phyloP scores from a whole-genome alignment of 2,329 filamentous ascomycete genomes.

The Apiospora malaysiana region DNA sequence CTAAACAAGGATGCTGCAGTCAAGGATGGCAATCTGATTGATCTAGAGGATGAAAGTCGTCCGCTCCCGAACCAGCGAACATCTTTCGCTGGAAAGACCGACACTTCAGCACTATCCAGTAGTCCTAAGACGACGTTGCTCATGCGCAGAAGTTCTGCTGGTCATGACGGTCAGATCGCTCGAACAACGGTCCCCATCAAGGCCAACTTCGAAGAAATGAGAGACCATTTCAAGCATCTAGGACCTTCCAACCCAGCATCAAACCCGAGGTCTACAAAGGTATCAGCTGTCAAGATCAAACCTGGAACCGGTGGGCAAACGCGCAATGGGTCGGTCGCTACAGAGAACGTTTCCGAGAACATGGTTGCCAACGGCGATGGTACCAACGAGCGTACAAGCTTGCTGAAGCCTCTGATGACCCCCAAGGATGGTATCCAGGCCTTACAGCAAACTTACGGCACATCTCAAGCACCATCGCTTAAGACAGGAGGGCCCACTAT shows the following conservation, averaged over 20 bases:
- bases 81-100: conserved; percentile 46
- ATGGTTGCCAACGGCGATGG: conserved; percentile 29
- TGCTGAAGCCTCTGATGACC: conserved; percentile 55
- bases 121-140: conserved; percentile 64
- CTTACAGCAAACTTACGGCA: conserved; percentile 60
- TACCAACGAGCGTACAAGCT: conserved; percentile 49
- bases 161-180: conserved; percentile 57
- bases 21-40: conserved; percentile 45
- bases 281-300: conserved; percentile 72
- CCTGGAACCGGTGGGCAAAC: conserved; percentile 40
- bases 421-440: conserved; percentile 71
- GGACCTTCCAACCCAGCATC: conserved; percentile 71
- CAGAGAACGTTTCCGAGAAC: conserved; percentile 29
- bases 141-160: conserved; percentile 62
- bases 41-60: conserved; percentile 45
- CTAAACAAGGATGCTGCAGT: conserved; percentile 37
- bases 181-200: conserved; percentile 59
- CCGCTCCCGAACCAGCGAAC: conserved; percentile 36
- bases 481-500: conserved; percentile 29
- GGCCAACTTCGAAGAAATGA: conserved; percentile 67
- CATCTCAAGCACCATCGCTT: conserved; percentile 31
- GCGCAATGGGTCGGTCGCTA: conserved; percentile 32
- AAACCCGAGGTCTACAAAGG: conserved; percentile 66
- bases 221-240: conserved; percentile 67
- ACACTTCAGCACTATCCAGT: conserved; percentile 46